Evolutionary conservation across 192 early-diverging fungal species (phyloP), one percentile per base, ranked within the genome.

Genomic region (Linnemannia schmuckeri): DNA sequence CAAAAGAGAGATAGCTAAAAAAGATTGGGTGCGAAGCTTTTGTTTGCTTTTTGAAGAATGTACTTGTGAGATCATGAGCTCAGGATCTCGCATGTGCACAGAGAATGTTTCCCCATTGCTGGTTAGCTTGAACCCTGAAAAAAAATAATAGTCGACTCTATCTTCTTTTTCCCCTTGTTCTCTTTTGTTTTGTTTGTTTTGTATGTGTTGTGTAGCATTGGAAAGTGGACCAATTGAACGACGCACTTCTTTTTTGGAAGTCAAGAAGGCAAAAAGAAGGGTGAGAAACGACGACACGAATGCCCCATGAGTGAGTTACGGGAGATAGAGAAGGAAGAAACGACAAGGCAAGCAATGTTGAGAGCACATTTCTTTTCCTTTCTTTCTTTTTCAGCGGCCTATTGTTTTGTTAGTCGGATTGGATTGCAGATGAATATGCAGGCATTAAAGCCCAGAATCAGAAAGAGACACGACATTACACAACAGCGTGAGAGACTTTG

Each of bases 311-410:
- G 44, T 46, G 44, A 15, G 49, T 55, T 22, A 47, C 47, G 44
- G 68, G 27, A 3, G 44, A 78, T 30, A 47, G 66, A 77, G 66
- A 52, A 52, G 40, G 75, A 68, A 49, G 55, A 35, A 20, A n/a
- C 15, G 24, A 76, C 52, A 37, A 52, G 54, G 1, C 40, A 70
- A n/a, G 30, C 63, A 63, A 22, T 22, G 33, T 49, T 75, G 74
- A 33, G 49, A 55, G 27, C 54, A 44, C 27, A 18, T 27, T 57
- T 15, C 3, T 47, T 30, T 47, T 47, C 40, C 37, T 61, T 33
- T 66, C 27, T 20, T 61, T 76, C 57, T 69, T 54, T 70, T 42
- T 78, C 74, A 44, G 74, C 52, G n/a, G 72, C 72, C 30, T 42
- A 74, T 47, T 49, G 54, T 57, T 77, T 40, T 70, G 41, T 13